These are phyloP conservation scores for Theobroma cacao DNA, from an alignment of 345 rosid genomes.

Conservation along the genomic window DNA sequence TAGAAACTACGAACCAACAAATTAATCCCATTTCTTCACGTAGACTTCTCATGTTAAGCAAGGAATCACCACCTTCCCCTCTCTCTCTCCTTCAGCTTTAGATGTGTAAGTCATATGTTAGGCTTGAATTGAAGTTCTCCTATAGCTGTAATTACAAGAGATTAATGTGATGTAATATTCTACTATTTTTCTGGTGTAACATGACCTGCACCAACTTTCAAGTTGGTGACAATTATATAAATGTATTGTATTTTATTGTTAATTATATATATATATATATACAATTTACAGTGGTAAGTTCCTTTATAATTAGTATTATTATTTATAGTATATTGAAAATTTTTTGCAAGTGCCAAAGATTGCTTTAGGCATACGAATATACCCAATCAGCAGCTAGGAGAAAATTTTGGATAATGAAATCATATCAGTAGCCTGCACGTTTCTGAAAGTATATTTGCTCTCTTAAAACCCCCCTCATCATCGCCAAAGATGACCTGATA, in stretches of 20 bases:
- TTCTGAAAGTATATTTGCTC: not conserved
- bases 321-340: not conserved
- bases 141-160: not conserved
- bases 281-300: too few relatives aligned
- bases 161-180: slow-evolving; percentile 6
- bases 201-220: not conserved
- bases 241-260: too few relatives aligned
- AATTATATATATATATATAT: too few relatives aligned
- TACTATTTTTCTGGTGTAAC: not conserved
- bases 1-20: not conserved
- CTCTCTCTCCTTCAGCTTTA: not conserved
- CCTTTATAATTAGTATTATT: not conserved
- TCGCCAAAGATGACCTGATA: not conserved
- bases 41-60: slow-evolving; percentile 29
- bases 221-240: not conserved
- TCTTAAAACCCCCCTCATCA: not conserved
- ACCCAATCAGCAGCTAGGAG: not conserved
- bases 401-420: not conserved
- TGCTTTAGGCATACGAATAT: slow-evolving; percentile 1
- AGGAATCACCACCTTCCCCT: not conserved
- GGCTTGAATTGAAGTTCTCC: too few relatives aligned
- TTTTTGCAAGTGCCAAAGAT: not conserved
- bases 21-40: slow-evolving; percentile 31
- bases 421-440: not conserved
- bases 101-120: too few relatives aligned